A percentile compares a stretch with the other conserved stretches of the same genome.
These are phyloP conservation scores for Hylodesmum podocarpum DNA, from an alignment of 306 rosid genomes.

Conservation along the genomic window DNA sequence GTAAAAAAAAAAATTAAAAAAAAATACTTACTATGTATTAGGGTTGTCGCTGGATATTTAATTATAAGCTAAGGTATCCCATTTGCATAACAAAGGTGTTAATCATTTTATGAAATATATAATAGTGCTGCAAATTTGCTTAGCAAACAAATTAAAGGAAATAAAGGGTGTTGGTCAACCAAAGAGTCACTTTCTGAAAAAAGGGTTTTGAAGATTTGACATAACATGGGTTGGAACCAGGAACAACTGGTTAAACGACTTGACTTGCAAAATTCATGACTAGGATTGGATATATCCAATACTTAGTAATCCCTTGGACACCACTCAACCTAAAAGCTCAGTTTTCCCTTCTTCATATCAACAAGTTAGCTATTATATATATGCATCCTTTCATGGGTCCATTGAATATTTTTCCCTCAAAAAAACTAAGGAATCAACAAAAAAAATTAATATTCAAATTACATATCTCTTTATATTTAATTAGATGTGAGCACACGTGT, in stretches of 20 bases:
- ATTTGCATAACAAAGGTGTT: background rate
- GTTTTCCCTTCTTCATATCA: background rate
- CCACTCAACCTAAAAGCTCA: conserved; percentile 11
- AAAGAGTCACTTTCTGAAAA: background rate
- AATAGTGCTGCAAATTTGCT: background rate
- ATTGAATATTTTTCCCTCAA: background rate
- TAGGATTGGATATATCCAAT: background rate
- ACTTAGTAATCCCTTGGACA: background rate
- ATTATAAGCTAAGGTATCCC: background rate
- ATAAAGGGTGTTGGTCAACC: background rate
- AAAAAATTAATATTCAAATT: background rate
- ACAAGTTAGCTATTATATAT: background rate
- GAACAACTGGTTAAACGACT: background rate
- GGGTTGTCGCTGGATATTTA: no score
- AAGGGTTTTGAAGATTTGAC: background rate
- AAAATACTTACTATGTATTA: no score
- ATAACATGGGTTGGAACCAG: background rate
- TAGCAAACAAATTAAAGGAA: background rate
- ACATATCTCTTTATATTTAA: background rate
- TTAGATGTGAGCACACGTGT: background rate
- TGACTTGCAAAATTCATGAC: background rate
- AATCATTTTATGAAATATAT: background rate
- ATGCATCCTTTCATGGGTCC: background rate
- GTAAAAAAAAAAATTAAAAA: no score
- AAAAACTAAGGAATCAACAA: background rate